Evolutionary conservation across 805 yeast species (phyloP), one percentile per base, ranked within the genome.

Genomic region (Hanseniaspora nectarophila): DNA sequence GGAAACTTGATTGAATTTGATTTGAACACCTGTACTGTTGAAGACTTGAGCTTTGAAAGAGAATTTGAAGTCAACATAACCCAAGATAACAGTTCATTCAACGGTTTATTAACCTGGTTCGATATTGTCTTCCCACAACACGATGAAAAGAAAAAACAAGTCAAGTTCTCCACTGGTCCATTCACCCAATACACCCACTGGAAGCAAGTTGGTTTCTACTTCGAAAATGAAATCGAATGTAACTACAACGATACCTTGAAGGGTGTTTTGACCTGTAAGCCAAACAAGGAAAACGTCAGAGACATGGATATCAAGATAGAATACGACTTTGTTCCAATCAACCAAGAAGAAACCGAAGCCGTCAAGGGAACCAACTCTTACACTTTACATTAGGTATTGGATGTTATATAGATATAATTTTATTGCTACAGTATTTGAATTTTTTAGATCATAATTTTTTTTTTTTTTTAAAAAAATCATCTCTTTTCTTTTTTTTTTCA

Each of bases 201-300:
- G 99, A 94, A 92, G 68, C 98, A 92, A 71, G 85, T 96, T 18
- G 94, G 92, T 1, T 88, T 94, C 70, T 94, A 92, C 68, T 74
- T 90, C 62, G 80, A 76, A 59, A 85, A 86, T 61, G 95, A 85
- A 28, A 68, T 90, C 57, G 85, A 80, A 61, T 70, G 84, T 56
- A 81, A 81, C 63, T 72, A 73, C 59, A 95, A 90, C 54, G 98
- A 92, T 61, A 62, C 66, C 38, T 72, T 94, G 58, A 74, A 75
- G 54, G 92, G 97, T 43, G 70, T 71, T 29, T 70, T 92, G 54
- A 77, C 82, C 10, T 81, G 85, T 56, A 74, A 80, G 62, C 97
- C 97, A 54, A 88, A 85, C 66, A 67, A 65, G 43, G 63, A 56
- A 50, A 92, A 92, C 67, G 94, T 92, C 56, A 78, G 99, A 69